Conservation (phyloP, 2,329 filamentous ascomycete species). For the Hypoxylon rubiginosum region DNA sequence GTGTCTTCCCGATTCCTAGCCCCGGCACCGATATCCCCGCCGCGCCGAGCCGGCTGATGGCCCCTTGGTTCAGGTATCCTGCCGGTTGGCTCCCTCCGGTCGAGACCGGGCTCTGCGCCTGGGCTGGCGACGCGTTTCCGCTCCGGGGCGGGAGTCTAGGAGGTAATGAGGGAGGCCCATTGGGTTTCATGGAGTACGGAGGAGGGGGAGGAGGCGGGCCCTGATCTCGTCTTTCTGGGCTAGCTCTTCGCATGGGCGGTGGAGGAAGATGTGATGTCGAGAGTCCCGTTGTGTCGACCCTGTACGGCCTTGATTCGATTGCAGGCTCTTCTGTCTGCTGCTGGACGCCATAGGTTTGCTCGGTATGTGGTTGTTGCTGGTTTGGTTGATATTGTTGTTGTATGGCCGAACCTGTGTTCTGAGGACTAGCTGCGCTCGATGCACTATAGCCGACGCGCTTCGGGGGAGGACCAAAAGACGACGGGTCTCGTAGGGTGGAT, state of each 20-base stretch:
- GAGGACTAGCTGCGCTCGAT: not conserved
- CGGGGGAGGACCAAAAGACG: constrained; percentile 84
- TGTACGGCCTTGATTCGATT: constrained; percentile 71
- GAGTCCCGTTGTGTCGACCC: constrained; percentile 77
- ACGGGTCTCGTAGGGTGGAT: constrained; percentile 78
- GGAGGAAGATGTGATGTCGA: constrained; percentile 77
- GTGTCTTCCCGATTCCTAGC: constrained; percentile 74
- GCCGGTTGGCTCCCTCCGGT: constrained; percentile 37
- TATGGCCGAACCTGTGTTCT: constrained; percentile 14
- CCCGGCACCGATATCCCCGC: constrained; percentile 84
- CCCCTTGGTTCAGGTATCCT: constrained; percentile 65
- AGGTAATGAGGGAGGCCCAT: constrained; percentile 67
- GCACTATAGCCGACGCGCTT: constrained; percentile 63
- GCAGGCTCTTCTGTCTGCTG: constrained; percentile 55
- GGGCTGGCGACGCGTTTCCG: constrained; percentile 61
- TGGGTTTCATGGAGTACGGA: constrained; percentile 43
- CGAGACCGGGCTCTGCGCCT: constrained; percentile 43
- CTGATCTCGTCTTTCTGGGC: constrained; percentile 51
- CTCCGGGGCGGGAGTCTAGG: constrained; percentile 79
- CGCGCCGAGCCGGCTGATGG: constrained; percentile 75
- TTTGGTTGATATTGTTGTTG: constrained; percentile 22
- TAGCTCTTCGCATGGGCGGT: constrained; percentile 71
- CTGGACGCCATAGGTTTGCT: constrained; percentile 19
- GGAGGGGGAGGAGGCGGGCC: constrained; percentile 47
- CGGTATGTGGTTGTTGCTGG: constrained; percentile 13